phyloP scores from a whole-genome alignment of 78 protist genomes.

The Dictyostelium intermedium region DNA sequence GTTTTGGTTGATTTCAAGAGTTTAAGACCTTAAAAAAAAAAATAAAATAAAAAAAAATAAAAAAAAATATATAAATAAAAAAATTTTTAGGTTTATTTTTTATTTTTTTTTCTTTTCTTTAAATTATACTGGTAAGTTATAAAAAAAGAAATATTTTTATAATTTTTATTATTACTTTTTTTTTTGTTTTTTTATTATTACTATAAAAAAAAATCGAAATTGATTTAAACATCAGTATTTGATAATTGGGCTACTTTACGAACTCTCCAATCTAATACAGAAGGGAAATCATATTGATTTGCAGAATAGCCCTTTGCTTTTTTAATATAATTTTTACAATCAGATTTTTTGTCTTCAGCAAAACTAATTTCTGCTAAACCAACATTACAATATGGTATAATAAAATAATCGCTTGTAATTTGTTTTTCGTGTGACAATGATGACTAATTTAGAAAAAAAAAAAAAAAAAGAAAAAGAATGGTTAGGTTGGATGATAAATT shows the following conservation, averaged over 20 bases:
- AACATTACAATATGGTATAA: conserved; percentile 51
- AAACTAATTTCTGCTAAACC: conserved; percentile 60
- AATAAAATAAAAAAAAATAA: too few species aligned
- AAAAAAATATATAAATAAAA: too few species aligned
- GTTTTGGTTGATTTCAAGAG: too few species aligned
- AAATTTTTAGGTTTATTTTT: too few species aligned
- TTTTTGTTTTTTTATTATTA: not conserved
- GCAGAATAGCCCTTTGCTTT: conserved; percentile 43
- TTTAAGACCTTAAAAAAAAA: too few species aligned
- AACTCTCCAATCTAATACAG: conserved; percentile 69
- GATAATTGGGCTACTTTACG: conserved; percentile 44
- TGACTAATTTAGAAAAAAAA: not conserved
- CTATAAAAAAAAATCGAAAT: not conserved
- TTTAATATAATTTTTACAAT: conserved; percentile 43
- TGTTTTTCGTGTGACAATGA: conserved; percentile 31
- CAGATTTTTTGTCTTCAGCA: conserved; percentile 48
- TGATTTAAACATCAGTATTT: not conserved
- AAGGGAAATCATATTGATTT: conserved; percentile 66
- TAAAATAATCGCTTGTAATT: conserved; percentile 28
- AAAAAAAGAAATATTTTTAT: not conserved
- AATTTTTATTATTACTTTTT: not conserved
- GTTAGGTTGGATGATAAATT: not conserved
- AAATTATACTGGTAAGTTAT: too few species aligned
- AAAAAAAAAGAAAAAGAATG: not conserved
- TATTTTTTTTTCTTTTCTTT: too few species aligned